A percentile compares a stretch with the other conserved stretches of the same genome.
Conservation (phyloP, 306 rosid species). For the Cicer judaicum region DNA sequence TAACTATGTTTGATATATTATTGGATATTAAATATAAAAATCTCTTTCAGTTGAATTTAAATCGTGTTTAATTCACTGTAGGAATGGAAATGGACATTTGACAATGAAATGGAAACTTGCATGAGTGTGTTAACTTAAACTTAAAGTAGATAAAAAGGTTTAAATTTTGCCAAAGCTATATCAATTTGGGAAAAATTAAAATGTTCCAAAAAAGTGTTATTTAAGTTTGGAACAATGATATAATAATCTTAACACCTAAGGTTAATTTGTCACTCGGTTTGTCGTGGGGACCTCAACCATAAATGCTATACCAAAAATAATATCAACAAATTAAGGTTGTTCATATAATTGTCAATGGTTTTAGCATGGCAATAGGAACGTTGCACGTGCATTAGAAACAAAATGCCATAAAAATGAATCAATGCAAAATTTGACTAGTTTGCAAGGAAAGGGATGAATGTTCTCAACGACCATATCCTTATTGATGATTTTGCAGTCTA, state of each 20-base stretch:
- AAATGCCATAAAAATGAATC: conserved; percentile 25
- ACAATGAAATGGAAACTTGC: conserved; percentile 32
- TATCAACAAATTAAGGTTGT: conserved; percentile 31
- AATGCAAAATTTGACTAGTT: conserved; percentile 39
- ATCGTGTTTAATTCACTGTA: too few relatives aligned
- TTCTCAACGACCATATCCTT: conserved; percentile 28
- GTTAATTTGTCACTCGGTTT: conserved; percentile 3
- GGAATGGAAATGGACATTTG: background rate
- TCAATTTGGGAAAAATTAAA: conserved; percentile 13
- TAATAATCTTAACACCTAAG: conserved; percentile 15
- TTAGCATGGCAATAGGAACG: conserved; percentile 39
- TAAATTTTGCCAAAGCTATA: conserved; percentile 1
- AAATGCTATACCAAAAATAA: conserved; percentile 42
- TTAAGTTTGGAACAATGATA: conserved; percentile 3
- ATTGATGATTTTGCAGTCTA: conserved; percentile 25
- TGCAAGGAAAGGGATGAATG: conserved; percentile 47
- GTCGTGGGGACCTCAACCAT: conserved; percentile 47
- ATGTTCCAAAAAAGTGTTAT: background rate
- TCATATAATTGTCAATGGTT: conserved; percentile 33
- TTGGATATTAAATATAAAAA: too few relatives aligned
- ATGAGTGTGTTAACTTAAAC: conserved; percentile 29
- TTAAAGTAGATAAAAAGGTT: conserved; percentile 29
- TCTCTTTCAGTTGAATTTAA: too few relatives aligned
- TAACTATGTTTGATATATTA: too few relatives aligned
- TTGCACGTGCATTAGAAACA: conserved; percentile 41